Conservation (phyloP, 2,329 filamentous ascomycete genomes). For the Trichoderma simmonsii region DNA sequence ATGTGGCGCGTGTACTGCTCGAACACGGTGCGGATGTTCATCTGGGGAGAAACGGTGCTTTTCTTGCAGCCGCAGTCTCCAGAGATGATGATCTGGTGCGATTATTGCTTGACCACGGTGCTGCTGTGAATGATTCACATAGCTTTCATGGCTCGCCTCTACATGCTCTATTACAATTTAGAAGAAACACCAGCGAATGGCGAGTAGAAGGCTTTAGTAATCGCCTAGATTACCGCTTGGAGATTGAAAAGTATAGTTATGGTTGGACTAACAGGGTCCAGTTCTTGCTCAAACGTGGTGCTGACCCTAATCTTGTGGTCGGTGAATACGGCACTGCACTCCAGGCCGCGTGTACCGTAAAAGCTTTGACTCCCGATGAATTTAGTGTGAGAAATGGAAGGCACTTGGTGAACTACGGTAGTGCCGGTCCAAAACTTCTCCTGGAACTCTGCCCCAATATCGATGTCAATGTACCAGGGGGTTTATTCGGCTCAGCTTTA, state of each 20-base stretch:
- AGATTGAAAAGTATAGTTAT: no score
- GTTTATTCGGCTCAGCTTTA: constrained; percentile 20
- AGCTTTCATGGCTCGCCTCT: background rate
- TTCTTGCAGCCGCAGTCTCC: background rate
- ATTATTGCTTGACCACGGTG: background rate
- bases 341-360: background rate
- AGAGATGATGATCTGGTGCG: background rate
- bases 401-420: no score
- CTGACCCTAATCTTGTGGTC: background rate
- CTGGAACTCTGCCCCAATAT: constrained; percentile 1
- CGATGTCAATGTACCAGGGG: constrained; percentile 18
- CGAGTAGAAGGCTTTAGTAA: no score
- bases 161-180: background rate
- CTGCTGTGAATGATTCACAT: background rate
- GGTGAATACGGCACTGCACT: background rate
- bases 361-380: no score
- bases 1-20: background rate
- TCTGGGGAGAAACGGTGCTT: background rate
- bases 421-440: background rate
- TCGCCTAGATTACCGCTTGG: no score
- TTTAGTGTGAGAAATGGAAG: no score
- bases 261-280: background rate
- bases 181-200: no score
- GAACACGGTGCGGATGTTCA: background rate
- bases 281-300: background rate